Base-by-base conservation (phyloP, 2,329 filamentous ascomycete species). In the Taxawa tesnikishii region DNA sequence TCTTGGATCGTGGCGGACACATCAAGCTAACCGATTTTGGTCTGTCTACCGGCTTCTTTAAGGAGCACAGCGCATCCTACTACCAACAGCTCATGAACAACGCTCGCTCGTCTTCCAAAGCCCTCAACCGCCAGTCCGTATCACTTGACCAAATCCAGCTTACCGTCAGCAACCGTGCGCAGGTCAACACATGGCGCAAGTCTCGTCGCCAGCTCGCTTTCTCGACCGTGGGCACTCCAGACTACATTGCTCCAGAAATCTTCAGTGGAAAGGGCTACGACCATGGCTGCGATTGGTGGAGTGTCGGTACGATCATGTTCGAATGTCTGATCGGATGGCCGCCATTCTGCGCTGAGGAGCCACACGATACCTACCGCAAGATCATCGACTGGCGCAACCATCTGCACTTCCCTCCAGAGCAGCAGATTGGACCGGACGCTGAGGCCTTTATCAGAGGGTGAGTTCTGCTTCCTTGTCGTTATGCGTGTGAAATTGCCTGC, bases 281-380 rank as follows among this genome's bases (percentile, higher is more conserved):
- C 37, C 94, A 88, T 50, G 80, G 92, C 54, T 98, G 90, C 56
- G 90, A 98, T 66, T 98, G 90, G 90, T 98, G 90, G 90, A 93
- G 83, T 14, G 72, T 98, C 30, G 90, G 90, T 32, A 94, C 90
- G 27, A 98, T 98, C 62, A 96, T 98, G 90, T 98, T 96, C 50
- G 90, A 98, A 60, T 98, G 90, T 58, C 69, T 98, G 45, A 85
- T 98, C 39, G 90, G 90, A 48, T 98, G 90, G 90, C 90, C 90
- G 34, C 90, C 90, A 17, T 98, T 98, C 72, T 98, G 90, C 56
- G 88, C 90, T 13, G 90, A 98, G 56, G 88, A 96, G 54, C 83
- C 85, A 38, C 88, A 93, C 53, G 90, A 96, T 57, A 96, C 90
- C 2, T 98, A 98, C 62, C 80, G 88, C 45, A 98, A 98, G 71